Evolutionary conservation across 2,329 filamentous ascomycete species (phyloP).

Genomic region (Aspergillus flavus): DNA sequence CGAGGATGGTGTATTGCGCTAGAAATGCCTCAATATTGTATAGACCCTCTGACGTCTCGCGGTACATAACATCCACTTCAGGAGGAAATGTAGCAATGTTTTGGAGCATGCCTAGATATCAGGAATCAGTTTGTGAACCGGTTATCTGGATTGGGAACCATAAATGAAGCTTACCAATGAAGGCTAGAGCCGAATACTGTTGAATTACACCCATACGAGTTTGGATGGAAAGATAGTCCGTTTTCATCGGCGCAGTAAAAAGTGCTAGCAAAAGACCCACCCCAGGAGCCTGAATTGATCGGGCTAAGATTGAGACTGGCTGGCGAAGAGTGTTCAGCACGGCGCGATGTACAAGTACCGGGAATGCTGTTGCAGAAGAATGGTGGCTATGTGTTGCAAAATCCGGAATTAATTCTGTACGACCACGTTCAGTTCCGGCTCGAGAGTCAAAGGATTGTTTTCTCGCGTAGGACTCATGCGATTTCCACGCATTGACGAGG

Average conservation of each 20-base stretch:
- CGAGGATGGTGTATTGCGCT: background rate
- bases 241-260: background rate
- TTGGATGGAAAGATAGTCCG: background rate
- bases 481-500: background rate
- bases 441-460: background rate
- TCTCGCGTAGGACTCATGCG: background rate
- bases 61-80: background rate
- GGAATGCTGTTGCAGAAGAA: background rate
- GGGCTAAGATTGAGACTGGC: background rate
- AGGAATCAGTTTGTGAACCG: background rate
- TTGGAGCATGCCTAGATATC: background rate
- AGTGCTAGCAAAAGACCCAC: background rate
- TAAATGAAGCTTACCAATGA: background rate
- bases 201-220: background rate
- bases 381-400: background rate
- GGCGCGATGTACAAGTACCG: background rate
- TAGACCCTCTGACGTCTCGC: background rate
- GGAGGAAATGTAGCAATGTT: background rate
- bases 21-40: background rate
- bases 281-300: background rate
- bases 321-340: background rate
- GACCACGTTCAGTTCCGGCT: background rate
- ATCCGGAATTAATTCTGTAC: background rate
- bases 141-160: background rate
- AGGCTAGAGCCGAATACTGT: background rate